These are phyloP conservation scores for Aristolochia californica DNA, from an alignment of 164 flowering plant species.

Conservation along the genomic window DNA sequence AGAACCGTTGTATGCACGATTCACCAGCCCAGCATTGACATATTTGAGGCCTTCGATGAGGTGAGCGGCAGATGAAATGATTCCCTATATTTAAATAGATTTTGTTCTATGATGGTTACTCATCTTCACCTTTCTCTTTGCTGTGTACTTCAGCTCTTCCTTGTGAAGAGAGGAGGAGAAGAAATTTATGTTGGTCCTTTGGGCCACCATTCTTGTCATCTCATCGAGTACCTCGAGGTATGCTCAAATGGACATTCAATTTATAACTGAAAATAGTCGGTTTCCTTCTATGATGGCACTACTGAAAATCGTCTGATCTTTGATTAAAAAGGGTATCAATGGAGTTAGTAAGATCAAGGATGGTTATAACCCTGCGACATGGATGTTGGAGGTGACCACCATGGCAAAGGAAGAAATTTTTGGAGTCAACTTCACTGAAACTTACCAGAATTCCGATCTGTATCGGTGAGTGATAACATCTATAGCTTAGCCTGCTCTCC, in stretches of 20 bases:
- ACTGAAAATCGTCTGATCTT: neutral
- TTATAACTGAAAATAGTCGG: too few species aligned
- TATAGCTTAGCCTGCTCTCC: neutral
- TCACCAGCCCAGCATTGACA: conserved; percentile 59
- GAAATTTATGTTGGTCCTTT: conserved; percentile 50
- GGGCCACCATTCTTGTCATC: conserved; percentile 32
- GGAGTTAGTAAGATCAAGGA: conserved; percentile 21
- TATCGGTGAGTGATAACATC: conserved; percentile 8
- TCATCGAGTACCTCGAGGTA: conserved; percentile 57
- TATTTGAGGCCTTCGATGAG: conserved; percentile 57
- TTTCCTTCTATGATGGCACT: too few species aligned
- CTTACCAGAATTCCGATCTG: conserved; percentile 19
- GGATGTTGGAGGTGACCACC: conserved; percentile 32
- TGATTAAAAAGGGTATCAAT: conserved; percentile 20
- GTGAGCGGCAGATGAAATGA: conserved; percentile 10
- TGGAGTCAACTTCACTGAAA: conserved; percentile 20
- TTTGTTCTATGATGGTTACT: too few species aligned
- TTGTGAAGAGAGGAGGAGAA: conserved; percentile 53
- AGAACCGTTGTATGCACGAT: conserved; percentile 60
- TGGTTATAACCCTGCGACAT: conserved; percentile 29
- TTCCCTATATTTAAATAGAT: too few species aligned
- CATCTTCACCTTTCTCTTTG: neutral
- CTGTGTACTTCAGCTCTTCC: conserved; percentile 30
- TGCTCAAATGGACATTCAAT: conserved; percentile 1
- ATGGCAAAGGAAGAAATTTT: conserved; percentile 22